Conservation (phyloP, 1,284 basidiomycete species). For the Ceratobasidium papillatum region DNA sequence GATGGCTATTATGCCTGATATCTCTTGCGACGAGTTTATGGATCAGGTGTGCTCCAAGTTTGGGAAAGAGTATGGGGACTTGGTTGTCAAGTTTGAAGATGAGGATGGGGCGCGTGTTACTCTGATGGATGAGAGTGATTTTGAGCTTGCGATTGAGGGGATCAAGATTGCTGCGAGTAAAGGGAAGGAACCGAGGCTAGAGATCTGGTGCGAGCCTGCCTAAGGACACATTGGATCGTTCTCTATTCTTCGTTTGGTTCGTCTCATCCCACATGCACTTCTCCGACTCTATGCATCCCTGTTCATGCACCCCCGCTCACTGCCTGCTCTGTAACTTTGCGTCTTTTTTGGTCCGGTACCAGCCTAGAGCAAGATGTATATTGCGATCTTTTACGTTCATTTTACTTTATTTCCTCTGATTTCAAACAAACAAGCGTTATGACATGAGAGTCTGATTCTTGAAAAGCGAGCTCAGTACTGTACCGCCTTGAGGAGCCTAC, state of each 20-base stretch:
- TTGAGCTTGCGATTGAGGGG: constrained; percentile 86
- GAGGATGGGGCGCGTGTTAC: constrained; percentile 86
- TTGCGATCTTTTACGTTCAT: constrained; percentile 18
- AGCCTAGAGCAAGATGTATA: constrained; percentile 25
- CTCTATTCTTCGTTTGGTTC: neutral
- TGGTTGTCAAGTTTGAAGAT: constrained; percentile 81
- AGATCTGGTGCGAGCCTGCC: constrained; percentile 70
- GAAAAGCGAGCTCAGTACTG: neutral
- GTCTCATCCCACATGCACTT: neutral
- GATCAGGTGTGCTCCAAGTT: constrained; percentile 79
- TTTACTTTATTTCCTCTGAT: constrained; percentile 3
- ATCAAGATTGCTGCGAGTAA: constrained; percentile 73
- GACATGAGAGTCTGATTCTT: too few species aligned
- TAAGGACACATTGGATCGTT: too few species aligned
- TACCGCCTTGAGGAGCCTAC: too few species aligned
- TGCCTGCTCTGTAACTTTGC: constrained; percentile 3
- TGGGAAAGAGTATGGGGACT: constrained; percentile 59
- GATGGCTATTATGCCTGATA: constrained; percentile 76
- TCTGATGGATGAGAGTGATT: constrained; percentile 83
- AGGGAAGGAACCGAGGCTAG: constrained; percentile 80
- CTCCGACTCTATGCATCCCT: constrained; percentile 4
- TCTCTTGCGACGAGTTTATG: constrained; percentile 74
- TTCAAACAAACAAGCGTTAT: too few species aligned
- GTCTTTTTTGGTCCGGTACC: constrained; percentile 36
- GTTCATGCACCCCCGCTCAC: neutral